These are phyloP conservation scores for Durusdinium trenchii DNA, from an alignment of 73 alveolate genomes.

Conservation along the genomic window DNA sequence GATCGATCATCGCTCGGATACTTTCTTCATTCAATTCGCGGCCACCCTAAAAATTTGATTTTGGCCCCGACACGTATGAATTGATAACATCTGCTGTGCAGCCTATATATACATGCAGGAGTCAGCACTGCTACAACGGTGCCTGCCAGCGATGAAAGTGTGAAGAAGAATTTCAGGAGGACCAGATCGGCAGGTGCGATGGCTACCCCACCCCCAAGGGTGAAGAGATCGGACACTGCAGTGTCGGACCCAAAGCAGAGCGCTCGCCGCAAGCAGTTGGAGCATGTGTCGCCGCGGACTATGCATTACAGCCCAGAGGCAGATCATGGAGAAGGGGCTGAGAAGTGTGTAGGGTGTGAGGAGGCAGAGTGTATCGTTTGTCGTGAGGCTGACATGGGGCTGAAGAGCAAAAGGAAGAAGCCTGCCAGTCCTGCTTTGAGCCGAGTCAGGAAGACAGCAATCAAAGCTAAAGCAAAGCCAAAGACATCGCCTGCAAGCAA, in stretches of 20 bases:
- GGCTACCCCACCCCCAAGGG: background rate
- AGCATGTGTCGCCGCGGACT: background rate
- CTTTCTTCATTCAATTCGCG: background rate
- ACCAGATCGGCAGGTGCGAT: background rate
- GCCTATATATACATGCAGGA: background rate
- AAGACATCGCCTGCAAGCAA: too few relatives aligned
- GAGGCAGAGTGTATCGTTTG: too few relatives aligned
- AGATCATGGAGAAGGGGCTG: too few relatives aligned
- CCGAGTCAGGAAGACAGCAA: background rate
- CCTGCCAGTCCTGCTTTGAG: background rate
- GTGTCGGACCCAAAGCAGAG: too few relatives aligned
- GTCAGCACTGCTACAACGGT: background rate
- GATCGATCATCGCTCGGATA: background rate
- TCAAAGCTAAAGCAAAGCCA: background rate
- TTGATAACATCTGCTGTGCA: background rate
- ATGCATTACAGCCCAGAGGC: background rate
- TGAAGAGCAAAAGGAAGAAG: background rate
- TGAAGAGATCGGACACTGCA: background rate
- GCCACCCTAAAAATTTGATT: background rate
- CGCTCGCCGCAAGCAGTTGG: background rate
- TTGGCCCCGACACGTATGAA: background rate
- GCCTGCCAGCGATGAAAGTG: background rate
- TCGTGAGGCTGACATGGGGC: too few relatives aligned
- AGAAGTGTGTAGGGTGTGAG: too few relatives aligned
- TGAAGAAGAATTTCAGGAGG: background rate